These are phyloP conservation scores for Eucalyptus cloeziana DNA, from an alignment of 345 rosid genomes.

Conservation along the genomic window DNA sequence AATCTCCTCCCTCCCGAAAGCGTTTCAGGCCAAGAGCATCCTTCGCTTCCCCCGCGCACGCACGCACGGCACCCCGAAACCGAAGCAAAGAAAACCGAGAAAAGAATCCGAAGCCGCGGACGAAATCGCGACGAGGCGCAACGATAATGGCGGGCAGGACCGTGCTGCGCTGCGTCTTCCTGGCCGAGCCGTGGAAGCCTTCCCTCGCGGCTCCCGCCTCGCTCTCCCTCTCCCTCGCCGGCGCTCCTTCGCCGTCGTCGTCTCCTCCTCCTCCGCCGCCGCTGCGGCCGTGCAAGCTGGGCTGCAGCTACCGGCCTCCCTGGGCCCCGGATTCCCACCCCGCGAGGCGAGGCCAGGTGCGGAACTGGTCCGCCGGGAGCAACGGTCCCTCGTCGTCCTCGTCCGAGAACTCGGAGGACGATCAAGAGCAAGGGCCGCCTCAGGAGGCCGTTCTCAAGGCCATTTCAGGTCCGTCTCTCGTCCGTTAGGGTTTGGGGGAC, in stretches of 20 bases:
- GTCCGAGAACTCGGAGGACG: constrained; percentile 5
- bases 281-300: background rate
- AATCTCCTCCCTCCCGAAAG: background rate
- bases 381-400: background rate
- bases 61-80: background rate
- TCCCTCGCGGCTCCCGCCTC: constrained; percentile 17
- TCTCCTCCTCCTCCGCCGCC: background rate
- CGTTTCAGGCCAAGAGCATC: background rate
- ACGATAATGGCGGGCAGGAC: constrained; percentile 62
- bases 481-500: background rate
- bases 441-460: constrained; percentile 96
- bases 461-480: constrained; percentile 53
- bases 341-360: background rate
- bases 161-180: constrained; percentile 43
- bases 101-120: background rate
- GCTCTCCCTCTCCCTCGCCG: constrained; percentile 4
- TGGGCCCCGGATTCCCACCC: constrained; percentile 15
- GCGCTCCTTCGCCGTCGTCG: constrained; percentile 2
- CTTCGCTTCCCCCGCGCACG: background rate
- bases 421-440: constrained; percentile 66
- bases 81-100: background rate
- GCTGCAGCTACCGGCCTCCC: constrained; percentile 10
- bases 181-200: constrained; percentile 43
- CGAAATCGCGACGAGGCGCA: background rate
- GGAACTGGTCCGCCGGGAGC: constrained; percentile 20